phyloP scores from a whole-genome alignment of 139 green algal species.

The Picocystis salinarum region DNA sequence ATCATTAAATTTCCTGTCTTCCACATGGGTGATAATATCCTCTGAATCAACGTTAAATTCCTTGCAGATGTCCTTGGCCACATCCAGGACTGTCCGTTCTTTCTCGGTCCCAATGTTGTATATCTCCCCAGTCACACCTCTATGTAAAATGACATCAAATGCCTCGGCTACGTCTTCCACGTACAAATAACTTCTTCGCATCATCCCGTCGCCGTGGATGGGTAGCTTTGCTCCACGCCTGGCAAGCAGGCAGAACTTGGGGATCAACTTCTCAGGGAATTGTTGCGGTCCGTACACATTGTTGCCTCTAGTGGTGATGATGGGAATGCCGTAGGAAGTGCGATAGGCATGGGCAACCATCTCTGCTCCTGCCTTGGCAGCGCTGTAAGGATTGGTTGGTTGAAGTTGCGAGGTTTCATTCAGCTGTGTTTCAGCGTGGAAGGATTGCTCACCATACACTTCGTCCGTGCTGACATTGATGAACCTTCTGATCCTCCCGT shows the following conservation, averaged over 20 bases:
- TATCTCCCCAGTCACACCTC: constrained; percentile 41
- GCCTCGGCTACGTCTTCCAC: constrained; percentile 86
- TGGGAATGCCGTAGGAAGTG: constrained; percentile 46
- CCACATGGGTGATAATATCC: constrained; percentile 26
- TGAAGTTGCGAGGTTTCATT: constrained; percentile 60
- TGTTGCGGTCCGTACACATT: constrained; percentile 97
- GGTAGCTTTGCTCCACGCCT: constrained; percentile 35
- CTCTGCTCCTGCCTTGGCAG: constrained; percentile 82
- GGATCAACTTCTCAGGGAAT: constrained; percentile 83
- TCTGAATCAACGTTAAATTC: constrained; percentile 28
- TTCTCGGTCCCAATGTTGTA: constrained; percentile 96
- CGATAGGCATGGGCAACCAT: constrained; percentile 86
- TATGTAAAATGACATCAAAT: constrained; percentile 72
- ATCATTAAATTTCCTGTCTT: constrained; percentile 77
- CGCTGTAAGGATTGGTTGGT: constrained; percentile 97
- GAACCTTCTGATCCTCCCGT: constrained; percentile 56
- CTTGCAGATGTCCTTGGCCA: constrained; percentile 34
- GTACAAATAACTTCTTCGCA: constrained; percentile 26
- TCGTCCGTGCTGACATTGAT: constrained; percentile 28
- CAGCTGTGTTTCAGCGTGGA: constrained; percentile 34
- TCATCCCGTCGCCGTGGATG: constrained; percentile 44
- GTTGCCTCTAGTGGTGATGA: constrained; percentile 92
- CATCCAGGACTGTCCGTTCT: constrained; percentile 75
- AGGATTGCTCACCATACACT: constrained; percentile 22
- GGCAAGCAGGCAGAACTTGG: constrained; percentile 61